Evolutionary conservation across 1,284 basidiomycete genomes (phyloP).

Genomic region (Trichosporon sp.): DNA sequence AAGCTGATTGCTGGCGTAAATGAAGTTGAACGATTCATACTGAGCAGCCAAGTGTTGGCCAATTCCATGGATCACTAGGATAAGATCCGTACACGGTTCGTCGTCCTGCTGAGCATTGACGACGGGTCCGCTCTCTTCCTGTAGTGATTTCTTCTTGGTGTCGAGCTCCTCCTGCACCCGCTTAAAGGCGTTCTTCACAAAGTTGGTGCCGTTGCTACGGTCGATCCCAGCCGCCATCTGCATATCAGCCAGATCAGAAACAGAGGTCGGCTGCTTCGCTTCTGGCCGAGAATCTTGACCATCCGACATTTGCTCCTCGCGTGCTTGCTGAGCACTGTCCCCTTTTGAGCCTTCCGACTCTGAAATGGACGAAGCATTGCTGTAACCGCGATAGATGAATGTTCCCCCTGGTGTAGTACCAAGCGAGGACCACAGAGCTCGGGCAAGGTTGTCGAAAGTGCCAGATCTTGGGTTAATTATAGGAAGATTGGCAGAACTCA

Average conservation of each 20-base stretch:
- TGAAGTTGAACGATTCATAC: conserved; percentile 60
- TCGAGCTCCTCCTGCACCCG: conserved; percentile 28
- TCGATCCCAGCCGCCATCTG: not conserved
- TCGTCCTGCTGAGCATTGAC: conserved; percentile 51
- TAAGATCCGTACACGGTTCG: conserved; percentile 58
- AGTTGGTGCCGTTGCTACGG: not conserved
- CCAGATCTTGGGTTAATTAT: conserved; percentile 39
- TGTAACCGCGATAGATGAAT: conserved; percentile 59
- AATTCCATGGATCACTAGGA: conserved; percentile 61
- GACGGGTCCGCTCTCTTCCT: conserved; percentile 53
- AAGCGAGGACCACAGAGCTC: conserved; percentile 53
- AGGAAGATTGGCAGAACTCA: conserved; percentile 35
- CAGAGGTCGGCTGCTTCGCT: not conserved
- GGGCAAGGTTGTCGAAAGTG: conserved; percentile 51
- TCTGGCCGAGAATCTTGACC: too few relatives aligned
- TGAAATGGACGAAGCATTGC: conserved; percentile 46
- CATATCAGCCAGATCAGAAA: not conserved
- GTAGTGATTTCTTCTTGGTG: conserved; percentile 34
- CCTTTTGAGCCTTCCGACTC: not conserved
- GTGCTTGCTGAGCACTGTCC: not conserved
- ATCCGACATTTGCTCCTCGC: too few relatives aligned
- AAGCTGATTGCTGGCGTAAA: conserved; percentile 61
- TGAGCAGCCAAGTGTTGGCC: conserved; percentile 59
- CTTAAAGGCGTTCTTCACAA: not conserved
- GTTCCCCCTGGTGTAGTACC: conserved; percentile 54